Base-by-base conservation (phyloP, 139 green algal genomes). In the Axilococcus clingmanii region DNA sequence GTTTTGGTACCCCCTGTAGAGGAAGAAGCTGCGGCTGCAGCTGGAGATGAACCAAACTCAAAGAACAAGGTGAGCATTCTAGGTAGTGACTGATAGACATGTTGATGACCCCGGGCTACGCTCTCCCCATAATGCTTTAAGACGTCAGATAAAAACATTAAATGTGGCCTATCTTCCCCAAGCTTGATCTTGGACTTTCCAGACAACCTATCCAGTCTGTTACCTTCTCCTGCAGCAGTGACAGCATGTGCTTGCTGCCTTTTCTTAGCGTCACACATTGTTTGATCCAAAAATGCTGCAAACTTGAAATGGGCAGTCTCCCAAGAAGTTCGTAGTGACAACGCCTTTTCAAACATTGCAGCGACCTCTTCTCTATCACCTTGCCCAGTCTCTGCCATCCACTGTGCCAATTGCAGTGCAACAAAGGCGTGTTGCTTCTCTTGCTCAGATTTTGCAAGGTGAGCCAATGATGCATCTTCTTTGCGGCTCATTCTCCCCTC, bases 31-130 rank as follows among this genome's bases (percentile, higher is more conserved):
- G 15, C 3, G 29, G 16, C 33, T 42, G 22, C 42, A 41, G 17
- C 27, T 43, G 29, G 30, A 46, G 20, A 15, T 28, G 24, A 37
- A 41, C 86, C 85, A 69, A 90, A 87, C 24, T 96, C 90, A 54
- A 93, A 94, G 79, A 82, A 95, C 4, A 96, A 57, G 0, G 91
- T 98, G 30, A 98, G 77, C 74, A 97, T 59, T 23, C 91, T 81
- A 5, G 91, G 91, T 52, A 98, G 71, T 28, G 70, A 61, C 52
- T 92, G 83, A 56, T 81, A 81, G 29, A 88, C 69, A 69, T 86
- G 72, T 25, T 54, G 55, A 59, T 71, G 53, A 15, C 86, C 88
- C 19, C 71, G 41, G 42, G 59, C 43, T 3, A 94, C 54, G 20
- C 72, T 63, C 27, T 69, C 56, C 8, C 74, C 76, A 54, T 97